Evolutionary conservation across 257 asterid species (phyloP), one percentile per base, ranked within the genome.

Genomic region (Penstemon newberryi): DNA sequence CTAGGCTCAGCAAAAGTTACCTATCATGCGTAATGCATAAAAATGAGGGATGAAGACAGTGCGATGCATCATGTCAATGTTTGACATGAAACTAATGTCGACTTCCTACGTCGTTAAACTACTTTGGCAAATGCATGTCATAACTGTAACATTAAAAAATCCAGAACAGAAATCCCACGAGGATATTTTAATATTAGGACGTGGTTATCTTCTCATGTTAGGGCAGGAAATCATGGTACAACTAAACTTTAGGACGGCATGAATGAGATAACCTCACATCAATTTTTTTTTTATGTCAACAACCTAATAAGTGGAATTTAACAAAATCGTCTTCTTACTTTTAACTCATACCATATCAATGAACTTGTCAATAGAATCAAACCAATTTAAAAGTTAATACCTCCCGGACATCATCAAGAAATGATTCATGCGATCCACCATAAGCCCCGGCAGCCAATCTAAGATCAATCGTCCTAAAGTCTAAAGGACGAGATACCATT

Each of bases 321-420:
- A 67, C 19, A 49, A 19, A 60, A 58, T 5, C 11, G 13, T 40
- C 39, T 67, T 51, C 36, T 55, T 46, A 40, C 63, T 59, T 67
- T 54, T 46, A 50, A 61, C 4, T 18, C 36, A 25, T 33, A 58
- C 42, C 19, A 57, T 15, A 66, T 55, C 41, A 49, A n/a, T 44
- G 62, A 70, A 61, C 71, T 55, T 49, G 64, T 40, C 33, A 50
- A 47, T 46, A 69, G 25, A 73, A 46, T 65, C 25, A 67, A 59
- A 42, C 10, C 74, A 65, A 15, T 43, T 12, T 15, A 46, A 19
- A 46, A 63, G 44, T 40, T 41, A 43, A 72, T 79, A 94, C 97
- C 97, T 94, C 99, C 51, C 89, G 87, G 68, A 94, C 96, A 80
- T 94, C 99, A 53, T 94, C 99, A 50, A 76, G 70, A 73, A 94